phyloP scores from a whole-genome alignment of 345 rosid genomes.

The Citropsis articulata region DNA sequence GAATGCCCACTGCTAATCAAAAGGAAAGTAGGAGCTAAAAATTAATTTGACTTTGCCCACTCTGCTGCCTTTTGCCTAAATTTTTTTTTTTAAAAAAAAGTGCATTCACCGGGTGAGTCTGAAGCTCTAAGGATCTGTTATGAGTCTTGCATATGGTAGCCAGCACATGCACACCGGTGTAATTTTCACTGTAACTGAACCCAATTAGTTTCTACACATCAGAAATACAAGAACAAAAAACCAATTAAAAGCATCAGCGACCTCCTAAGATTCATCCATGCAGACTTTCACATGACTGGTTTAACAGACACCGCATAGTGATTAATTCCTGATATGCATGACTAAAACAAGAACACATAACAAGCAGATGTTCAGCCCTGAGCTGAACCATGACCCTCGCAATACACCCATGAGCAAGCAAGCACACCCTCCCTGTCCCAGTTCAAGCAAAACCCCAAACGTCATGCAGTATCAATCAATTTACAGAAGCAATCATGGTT shows the following conservation, averaged over 20 bases:
- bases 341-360: constrained; percentile 18
- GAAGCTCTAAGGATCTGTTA: neutral
- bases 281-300: constrained; percentile 10
- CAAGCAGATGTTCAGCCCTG: constrained; percentile 62
- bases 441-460: constrained; percentile 28
- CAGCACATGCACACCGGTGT: neutral
- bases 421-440: constrained; percentile 16
- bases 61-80: too few relatives aligned
- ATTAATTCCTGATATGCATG: constrained; percentile 5
- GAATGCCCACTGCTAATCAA: too few relatives aligned
- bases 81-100: too few relatives aligned
- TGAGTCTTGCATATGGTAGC: neutral
- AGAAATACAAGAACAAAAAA: too few relatives aligned
- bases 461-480: constrained; percentile 45
- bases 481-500: constrained; percentile 42
- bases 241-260: neutral
- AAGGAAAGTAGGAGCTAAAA: too few relatives aligned
- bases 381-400: constrained; percentile 51
- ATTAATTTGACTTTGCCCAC: too few relatives aligned
- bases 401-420: constrained; percentile 21
- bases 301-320: constrained; percentile 14
- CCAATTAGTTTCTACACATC: neutral
- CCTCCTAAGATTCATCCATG: neutral
- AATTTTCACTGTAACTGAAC: neutral
- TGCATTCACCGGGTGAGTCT: too few relatives aligned